These are phyloP conservation scores for Waltergamsia citrina DNA, from an alignment of 2,329 filamentous ascomycete genomes.

Conservation along the genomic window DNA sequence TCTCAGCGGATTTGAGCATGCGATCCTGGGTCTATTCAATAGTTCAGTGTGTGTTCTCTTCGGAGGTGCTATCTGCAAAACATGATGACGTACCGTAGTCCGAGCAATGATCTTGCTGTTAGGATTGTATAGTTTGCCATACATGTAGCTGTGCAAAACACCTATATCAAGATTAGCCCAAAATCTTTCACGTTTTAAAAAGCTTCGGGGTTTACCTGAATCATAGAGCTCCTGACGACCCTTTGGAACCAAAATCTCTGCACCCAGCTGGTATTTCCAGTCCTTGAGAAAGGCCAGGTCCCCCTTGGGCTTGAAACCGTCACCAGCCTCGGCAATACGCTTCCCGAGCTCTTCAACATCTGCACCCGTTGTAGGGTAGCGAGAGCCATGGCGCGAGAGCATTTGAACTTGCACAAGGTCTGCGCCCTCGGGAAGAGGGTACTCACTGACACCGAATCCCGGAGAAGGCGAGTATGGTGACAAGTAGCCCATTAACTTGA, in stretches of 20 bases:
- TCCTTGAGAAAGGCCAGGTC: constrained; percentile 55
- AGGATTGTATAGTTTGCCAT: constrained; percentile 61
- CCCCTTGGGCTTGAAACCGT: constrained; percentile 46
- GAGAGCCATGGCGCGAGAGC: constrained; percentile 63
- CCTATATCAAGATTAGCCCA: constrained; percentile 25
- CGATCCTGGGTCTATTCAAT: constrained; percentile 53
- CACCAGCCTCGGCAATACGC: constrained; percentile 44
- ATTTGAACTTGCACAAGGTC: constrained; percentile 63
- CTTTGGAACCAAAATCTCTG: constrained; percentile 62
- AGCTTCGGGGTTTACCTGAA: constrained; percentile 31
- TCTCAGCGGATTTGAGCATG: constrained; percentile 69
- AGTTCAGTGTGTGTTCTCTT: no score
- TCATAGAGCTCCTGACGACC: constrained; percentile 67
- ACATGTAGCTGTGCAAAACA: constrained; percentile 63
- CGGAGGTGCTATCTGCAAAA: no score
- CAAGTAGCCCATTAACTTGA: constrained; percentile 57
- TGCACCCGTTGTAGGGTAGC: constrained; percentile 58
- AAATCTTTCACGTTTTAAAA: no score
- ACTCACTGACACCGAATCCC: constrained; percentile 68
- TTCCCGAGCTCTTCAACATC: constrained; percentile 45
- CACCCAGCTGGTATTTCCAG: constrained; percentile 61
- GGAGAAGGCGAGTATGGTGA: constrained; percentile 62
- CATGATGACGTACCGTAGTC: constrained; percentile 41
- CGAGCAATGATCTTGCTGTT: constrained; percentile 63
- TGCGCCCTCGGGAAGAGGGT: constrained; percentile 54